Percentiles rank a stretch among this genome's conserved stretches.
phyloP scores from a whole-genome alignment of 2,329 filamentous ascomycete genomes.

The Ceratocystis alfenasii region DNA sequence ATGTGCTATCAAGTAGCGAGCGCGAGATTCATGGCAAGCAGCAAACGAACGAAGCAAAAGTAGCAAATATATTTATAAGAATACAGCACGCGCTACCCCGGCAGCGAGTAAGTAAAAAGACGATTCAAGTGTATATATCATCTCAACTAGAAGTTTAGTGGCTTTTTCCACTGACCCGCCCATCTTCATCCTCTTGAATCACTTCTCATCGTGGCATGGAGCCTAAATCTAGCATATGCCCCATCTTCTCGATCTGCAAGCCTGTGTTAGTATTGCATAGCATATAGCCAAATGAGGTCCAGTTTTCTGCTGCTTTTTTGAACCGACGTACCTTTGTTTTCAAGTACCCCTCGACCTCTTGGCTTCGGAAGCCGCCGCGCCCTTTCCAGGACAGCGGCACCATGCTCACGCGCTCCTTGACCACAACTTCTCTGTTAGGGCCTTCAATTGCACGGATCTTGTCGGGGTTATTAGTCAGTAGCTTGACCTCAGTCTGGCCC shows the following conservation, averaged over 20 bases:
- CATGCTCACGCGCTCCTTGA: constrained; percentile 88
- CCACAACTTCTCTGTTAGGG: constrained; percentile 72
- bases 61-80: neutral
- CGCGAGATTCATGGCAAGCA: neutral
- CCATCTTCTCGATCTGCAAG: constrained; percentile 71
- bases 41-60: neutral
- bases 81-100: neutral
- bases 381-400: constrained; percentile 88
- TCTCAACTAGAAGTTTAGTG: neutral
- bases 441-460: constrained; percentile 93
- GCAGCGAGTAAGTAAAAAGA: neutral
- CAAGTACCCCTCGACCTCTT: constrained; percentile 86
- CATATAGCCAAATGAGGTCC: neutral
- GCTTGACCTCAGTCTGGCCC: constrained; percentile 61
- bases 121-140: neutral
- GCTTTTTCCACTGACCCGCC: neutral
- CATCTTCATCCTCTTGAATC: neutral
- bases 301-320: neutral
- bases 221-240: constrained; percentile 58
- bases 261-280: constrained; percentile 7
- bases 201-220: constrained; percentile 4
- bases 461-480: constrained; percentile 95
- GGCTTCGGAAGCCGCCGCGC: constrained; percentile 67
- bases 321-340: constrained; percentile 67
- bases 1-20: neutral